phyloP scores from a whole-genome alignment of 2,329 filamentous ascomycete genomes.

The Hansfordia pulvinata region DNA sequence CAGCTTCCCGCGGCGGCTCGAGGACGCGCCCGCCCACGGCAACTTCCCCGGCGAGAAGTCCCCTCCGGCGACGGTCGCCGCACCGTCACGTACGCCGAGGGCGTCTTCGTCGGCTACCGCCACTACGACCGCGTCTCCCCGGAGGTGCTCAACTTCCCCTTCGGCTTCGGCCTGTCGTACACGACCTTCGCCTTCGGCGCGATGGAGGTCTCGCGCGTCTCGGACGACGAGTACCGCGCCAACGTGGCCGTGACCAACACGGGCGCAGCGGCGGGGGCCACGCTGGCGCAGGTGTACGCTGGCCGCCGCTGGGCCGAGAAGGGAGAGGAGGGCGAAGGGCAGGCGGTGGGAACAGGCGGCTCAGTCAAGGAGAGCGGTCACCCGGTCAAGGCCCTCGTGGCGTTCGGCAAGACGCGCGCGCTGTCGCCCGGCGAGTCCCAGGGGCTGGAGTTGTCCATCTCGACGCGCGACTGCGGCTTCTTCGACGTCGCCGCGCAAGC shows the following conservation, averaged over 20 bases:
- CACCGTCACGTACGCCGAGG: slow-evolving; percentile 53
- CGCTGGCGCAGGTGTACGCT: slow-evolving; percentile 43
- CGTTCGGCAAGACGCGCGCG: slow-evolving; percentile 15
- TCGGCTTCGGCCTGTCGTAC: slow-evolving; percentile 54
- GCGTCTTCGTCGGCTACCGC: slow-evolving; percentile 55
- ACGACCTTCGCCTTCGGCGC: slow-evolving; percentile 40
- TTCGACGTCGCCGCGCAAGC: slow-evolving; percentile 10
- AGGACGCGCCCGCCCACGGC: slow-evolving; percentile 52
- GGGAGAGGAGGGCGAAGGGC: neutral
- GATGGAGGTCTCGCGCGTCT: slow-evolving; percentile 15
- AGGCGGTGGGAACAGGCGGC: too few species aligned
- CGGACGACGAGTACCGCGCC: slow-evolving; percentile 26
- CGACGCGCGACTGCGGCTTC: slow-evolving; percentile 13
- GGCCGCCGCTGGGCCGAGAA: slow-evolving; percentile 5
- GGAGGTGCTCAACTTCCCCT: slow-evolving; percentile 48
- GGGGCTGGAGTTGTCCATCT: slow-evolving; percentile 5
- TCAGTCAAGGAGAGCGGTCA: slow-evolving; percentile 5
- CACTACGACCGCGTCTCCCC: slow-evolving; percentile 48
- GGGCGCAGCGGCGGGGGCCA: slow-evolving; percentile 32
- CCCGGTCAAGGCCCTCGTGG: slow-evolving; percentile 16
- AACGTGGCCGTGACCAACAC: slow-evolving; percentile 45
- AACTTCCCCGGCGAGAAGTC: slow-evolving; percentile 41
- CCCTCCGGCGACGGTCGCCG: slow-evolving; percentile 32
- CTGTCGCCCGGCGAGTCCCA: slow-evolving; percentile 9
- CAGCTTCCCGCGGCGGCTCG: slow-evolving; percentile 43